Evolutionary conservation across 345 rosid species (phyloP).

Genomic region (Viola odorata): DNA sequence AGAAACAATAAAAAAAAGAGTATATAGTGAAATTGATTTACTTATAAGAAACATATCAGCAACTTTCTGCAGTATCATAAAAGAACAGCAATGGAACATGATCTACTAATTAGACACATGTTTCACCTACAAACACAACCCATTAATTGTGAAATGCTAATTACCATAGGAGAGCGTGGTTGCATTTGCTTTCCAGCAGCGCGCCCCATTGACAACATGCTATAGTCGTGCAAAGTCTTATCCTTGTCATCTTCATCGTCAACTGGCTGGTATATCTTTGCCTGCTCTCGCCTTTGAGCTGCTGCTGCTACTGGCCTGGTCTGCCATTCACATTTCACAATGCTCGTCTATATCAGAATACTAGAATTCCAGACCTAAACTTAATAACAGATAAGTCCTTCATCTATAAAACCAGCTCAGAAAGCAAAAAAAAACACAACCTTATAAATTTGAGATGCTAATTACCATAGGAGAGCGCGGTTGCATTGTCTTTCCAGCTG

Average conservation of each 20-base stretch:
- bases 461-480: constrained; percentile 37
- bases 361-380: too few relatives aligned
- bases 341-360: too few relatives aligned
- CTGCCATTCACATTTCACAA: too few relatives aligned
- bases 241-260: constrained; percentile 31
- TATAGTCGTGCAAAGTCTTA: constrained; percentile 12
- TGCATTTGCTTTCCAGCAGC: constrained; percentile 30
- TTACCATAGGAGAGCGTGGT: constrained; percentile 36
- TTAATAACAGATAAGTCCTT: too few relatives aligned
- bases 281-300: not conserved
- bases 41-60: not conserved
- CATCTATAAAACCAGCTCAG: too few relatives aligned
- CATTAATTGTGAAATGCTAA: not conserved
- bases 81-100: not conserved
- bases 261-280: not conserved
- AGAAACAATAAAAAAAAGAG: constrained; percentile 13
- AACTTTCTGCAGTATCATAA: not conserved
- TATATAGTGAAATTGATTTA: not conserved
- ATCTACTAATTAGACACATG: too few relatives aligned
- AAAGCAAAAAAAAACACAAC: too few relatives aligned
- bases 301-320: not conserved
- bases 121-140: too few relatives aligned
- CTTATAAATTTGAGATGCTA: not conserved
- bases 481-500: constrained; percentile 28
- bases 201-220: constrained; percentile 28